These are phyloP conservation scores for Aspergillus ochraceus DNA, from an alignment of 2,329 filamentous ascomycete genomes.

Conservation along the genomic window DNA sequence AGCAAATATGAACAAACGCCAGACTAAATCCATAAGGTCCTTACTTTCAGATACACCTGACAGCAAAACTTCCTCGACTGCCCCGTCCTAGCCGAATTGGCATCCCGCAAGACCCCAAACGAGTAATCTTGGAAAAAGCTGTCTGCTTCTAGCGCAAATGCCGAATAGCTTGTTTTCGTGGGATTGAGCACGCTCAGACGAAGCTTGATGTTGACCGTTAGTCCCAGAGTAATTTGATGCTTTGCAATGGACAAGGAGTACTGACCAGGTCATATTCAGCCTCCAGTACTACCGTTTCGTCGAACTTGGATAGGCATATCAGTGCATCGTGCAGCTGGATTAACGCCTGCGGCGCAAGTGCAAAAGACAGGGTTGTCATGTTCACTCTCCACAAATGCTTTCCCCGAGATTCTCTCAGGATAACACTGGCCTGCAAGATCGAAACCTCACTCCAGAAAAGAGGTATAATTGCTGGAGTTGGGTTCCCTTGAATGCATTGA, in stretches of 20 bases:
- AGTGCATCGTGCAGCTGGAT: constrained; percentile 60
- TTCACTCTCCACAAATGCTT: not conserved
- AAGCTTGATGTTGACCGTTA: constrained; percentile 45
- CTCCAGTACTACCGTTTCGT: constrained; percentile 63
- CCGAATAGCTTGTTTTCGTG: constrained; percentile 64
- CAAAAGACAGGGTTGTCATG: constrained; percentile 49
- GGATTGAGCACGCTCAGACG: constrained; percentile 62
- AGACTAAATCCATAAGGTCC: constrained; percentile 14
- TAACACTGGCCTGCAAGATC: no score
- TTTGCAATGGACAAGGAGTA: not conserved
- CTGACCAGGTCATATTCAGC: constrained; percentile 58
- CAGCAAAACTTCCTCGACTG: constrained; percentile 56
- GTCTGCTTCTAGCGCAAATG: constrained; percentile 55
- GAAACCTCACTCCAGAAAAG: not conserved
- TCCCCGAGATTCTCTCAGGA: not conserved
- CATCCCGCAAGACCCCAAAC: constrained; percentile 42
- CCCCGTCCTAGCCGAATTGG: constrained; percentile 19
- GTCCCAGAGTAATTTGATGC: not conserved
- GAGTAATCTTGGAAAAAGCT: constrained; percentile 60
- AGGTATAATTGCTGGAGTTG: not conserved
- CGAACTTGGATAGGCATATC: constrained; percentile 63
- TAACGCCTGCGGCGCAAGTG: constrained; percentile 57
- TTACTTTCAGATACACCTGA: constrained; percentile 58
- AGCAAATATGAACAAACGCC: constrained; percentile 1
- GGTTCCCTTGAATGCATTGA: not conserved